phyloP scores from a whole-genome alignment of 805 yeast genomes.

The Ogataea methanolica region DNA sequence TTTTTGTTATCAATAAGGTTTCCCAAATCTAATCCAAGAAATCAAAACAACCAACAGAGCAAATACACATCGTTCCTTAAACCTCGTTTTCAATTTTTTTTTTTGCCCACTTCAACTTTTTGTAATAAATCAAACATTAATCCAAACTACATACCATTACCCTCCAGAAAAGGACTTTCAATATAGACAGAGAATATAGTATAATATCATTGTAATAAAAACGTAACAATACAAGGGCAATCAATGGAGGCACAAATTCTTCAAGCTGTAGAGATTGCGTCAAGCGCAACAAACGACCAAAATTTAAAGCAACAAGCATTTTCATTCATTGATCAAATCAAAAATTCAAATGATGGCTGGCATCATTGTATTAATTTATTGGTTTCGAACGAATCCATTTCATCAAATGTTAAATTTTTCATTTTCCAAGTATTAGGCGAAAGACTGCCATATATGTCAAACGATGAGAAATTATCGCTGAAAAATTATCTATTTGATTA shows the following conservation, averaged over 20 bases:
- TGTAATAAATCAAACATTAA: no score
- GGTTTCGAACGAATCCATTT: slow-evolving; percentile 29
- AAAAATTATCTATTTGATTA: slow-evolving; percentile 46
- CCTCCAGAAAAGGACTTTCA: background rate
- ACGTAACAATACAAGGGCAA: slow-evolving; percentile 3
- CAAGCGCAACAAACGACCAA: slow-evolving; percentile 61
- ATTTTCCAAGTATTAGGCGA: slow-evolving; percentile 66
- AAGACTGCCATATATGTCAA: slow-evolving; percentile 39
- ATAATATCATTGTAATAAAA: background rate
- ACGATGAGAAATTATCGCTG: slow-evolving; percentile 42
- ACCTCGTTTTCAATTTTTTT: no score
- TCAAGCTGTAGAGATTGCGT: slow-evolving; percentile 84
- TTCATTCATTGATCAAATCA: slow-evolving; percentile 48
- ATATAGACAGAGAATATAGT: no score
- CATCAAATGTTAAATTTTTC: slow-evolving; percentile 60
- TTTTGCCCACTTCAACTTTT: no score
- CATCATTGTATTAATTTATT: slow-evolving; percentile 49
- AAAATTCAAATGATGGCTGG: slow-evolving; percentile 52
- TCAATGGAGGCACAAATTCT: slow-evolving; percentile 57
- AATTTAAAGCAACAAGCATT: slow-evolving; percentile 58
- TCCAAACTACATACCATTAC: no score
- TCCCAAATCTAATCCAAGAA: no score
- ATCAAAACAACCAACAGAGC: no score
- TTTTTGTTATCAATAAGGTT: no score
- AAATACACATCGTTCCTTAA: no score